These are phyloP conservation scores for Hemileia vastatrix DNA, from an alignment of 1,284 basidiomycete genomes.

Conservation along the genomic window DNA sequence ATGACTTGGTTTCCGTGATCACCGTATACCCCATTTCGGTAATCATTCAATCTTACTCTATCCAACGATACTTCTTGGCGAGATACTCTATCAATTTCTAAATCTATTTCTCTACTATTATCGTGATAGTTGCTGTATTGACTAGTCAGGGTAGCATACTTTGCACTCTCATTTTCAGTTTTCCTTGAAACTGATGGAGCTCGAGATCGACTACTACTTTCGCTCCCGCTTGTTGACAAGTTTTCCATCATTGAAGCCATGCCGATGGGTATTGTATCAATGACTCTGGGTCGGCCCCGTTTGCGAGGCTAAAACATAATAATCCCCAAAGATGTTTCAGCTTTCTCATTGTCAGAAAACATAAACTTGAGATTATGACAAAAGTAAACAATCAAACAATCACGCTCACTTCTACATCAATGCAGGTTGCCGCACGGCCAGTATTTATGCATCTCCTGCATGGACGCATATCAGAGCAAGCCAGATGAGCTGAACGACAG, in stretches of 20 bases:
- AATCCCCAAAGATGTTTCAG: neutral
- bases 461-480: constrained; percentile 14
- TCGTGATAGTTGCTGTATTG: too few relatives aligned
- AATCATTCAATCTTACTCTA: too few relatives aligned
- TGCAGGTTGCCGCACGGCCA: constrained; percentile 14
- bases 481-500: constrained; percentile 18
- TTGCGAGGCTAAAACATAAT: constrained; percentile 2
- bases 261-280: neutral
- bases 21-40: too few relatives aligned
- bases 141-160: too few relatives aligned
- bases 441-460: constrained; percentile 16
- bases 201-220: neutral
- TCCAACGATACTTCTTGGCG: too few relatives aligned
- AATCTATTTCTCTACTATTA: too few relatives aligned
- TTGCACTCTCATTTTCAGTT: too few relatives aligned
- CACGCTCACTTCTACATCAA: constrained; percentile 16
- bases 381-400: neutral
- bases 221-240: neutral
- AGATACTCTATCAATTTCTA: too few relatives aligned
- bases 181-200: too few relatives aligned
- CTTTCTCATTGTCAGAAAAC: neutral
- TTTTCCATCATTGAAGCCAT: constrained; percentile 15
- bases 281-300: constrained; percentile 13
- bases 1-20: too few relatives aligned
- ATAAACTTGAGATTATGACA: neutral